Conservation (phyloP, 805 yeast species). For the Kockiozyma suomiensis region DNA sequence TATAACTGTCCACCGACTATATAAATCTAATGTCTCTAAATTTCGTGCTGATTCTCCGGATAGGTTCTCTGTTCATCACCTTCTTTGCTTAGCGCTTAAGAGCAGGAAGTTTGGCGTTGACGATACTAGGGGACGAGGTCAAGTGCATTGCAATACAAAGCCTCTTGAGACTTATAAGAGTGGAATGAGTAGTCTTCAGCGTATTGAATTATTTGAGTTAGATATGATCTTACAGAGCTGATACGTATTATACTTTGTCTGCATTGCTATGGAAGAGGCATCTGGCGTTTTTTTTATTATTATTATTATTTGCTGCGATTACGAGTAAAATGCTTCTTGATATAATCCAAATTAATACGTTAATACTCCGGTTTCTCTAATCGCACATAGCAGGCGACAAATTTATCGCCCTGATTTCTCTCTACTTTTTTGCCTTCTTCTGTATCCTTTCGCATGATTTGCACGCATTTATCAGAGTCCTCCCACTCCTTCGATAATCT, state of each 20-base stretch:
- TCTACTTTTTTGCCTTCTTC: conserved; percentile 98
- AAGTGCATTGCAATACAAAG: conserved; percentile 13
- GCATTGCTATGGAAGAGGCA: not conserved
- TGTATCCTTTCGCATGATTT: conserved; percentile 86
- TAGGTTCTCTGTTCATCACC: conserved; percentile 7
- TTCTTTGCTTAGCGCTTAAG: conserved; percentile 12
- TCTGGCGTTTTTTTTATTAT: not conserved
- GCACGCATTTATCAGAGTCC: conserved; percentile 73
- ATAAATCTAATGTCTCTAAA: conserved; percentile 14
- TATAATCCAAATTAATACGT: not conserved
- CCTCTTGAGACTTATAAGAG: conserved; percentile 12
- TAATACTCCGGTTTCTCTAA: conserved; percentile 25
- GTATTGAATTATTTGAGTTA: conserved; percentile 18
- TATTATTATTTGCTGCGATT: no score
- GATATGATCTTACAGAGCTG: conserved; percentile 8
- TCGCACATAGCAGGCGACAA: conserved; percentile 65
- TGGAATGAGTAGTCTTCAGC: conserved; percentile 10
- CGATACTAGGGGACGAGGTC: not conserved
- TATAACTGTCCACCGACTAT: conserved; percentile 9
- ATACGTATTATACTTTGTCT: not conserved
- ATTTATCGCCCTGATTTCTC: conserved; percentile 85
- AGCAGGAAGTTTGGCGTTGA: conserved; percentile 10
- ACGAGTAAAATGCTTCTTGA: no score
- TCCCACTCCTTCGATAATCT: conserved; percentile 82
- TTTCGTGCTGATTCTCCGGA: not conserved